These are phyloP conservation scores for Neofusicoccum cordaticola DNA, from an alignment of 2,329 filamentous ascomycete genomes.

Conservation along the genomic window DNA sequence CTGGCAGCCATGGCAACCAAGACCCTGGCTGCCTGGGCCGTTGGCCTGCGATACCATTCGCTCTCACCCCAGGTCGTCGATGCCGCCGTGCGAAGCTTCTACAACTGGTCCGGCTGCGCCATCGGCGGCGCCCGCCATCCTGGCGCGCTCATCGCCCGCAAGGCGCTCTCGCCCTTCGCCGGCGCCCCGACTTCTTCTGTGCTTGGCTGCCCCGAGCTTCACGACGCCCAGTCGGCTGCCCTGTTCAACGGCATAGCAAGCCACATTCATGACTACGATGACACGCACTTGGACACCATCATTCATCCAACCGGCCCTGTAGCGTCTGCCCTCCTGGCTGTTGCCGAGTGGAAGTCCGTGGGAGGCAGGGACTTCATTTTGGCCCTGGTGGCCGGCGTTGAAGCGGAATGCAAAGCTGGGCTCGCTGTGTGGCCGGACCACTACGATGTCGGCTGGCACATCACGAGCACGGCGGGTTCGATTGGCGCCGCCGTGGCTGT, in stretches of 20 bases:
- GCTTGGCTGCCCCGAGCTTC: slow-evolving; percentile 29
- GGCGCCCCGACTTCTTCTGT: slow-evolving; percentile 37
- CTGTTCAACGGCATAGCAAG: slow-evolving; percentile 56
- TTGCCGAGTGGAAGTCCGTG: slow-evolving; percentile 43
- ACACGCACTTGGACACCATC: slow-evolving; percentile 56
- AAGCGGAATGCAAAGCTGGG: slow-evolving; percentile 53
- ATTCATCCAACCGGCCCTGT: slow-evolving; percentile 56
- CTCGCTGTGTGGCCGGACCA: slow-evolving; percentile 53
- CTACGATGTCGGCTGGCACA: slow-evolving; percentile 58
- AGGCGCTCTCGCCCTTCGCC: slow-evolving; percentile 38
- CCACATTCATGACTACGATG: slow-evolving; percentile 57
- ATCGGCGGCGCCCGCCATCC: slow-evolving; percentile 50
- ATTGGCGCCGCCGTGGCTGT: slow-evolving; percentile 55
- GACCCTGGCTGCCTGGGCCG: slow-evolving; percentile 49
- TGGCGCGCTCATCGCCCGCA: slow-evolving; percentile 40
- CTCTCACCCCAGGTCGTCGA: slow-evolving; percentile 42
- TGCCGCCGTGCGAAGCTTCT: slow-evolving; percentile 48
- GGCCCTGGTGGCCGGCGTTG: slow-evolving; percentile 52
- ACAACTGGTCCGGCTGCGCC: slow-evolving; percentile 56
- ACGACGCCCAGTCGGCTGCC: slow-evolving; percentile 51
- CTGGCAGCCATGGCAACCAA: slow-evolving; percentile 44
- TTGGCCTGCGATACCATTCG: slow-evolving; percentile 39
- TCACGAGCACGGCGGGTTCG: slow-evolving; percentile 52
- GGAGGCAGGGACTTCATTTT: slow-evolving; percentile 50
- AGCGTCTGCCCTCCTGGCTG: slow-evolving; percentile 49